These are phyloP conservation scores for Quercus alba DNA, from an alignment of 306 rosid genomes.

Conservation along the genomic window DNA sequence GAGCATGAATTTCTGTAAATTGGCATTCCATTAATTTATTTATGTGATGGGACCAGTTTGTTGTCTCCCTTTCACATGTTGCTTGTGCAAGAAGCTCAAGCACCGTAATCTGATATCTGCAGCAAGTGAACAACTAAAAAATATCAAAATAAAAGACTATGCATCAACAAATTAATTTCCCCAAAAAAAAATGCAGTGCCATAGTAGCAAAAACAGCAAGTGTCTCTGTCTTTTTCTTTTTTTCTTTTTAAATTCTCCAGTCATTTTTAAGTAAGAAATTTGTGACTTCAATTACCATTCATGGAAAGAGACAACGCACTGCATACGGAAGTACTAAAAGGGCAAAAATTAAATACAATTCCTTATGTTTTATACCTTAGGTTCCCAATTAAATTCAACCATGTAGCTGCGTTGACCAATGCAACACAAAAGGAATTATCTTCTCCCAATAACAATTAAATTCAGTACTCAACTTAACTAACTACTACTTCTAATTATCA, in stretches of 20 bases:
- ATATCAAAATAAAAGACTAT: too few relatives aligned
- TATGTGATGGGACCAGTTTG: slow-evolving; percentile 43
- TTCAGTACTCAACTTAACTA: too few relatives aligned
- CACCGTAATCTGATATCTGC: slow-evolving; percentile 82
- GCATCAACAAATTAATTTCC: background rate
- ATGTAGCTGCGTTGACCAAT: too few relatives aligned
- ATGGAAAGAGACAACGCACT: background rate
- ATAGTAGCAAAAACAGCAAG: background rate
- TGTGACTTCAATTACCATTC: background rate
- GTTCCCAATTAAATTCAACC: too few relatives aligned
- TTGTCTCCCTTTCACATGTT: slow-evolving; percentile 42
- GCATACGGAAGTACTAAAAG: background rate
- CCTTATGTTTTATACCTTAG: too few relatives aligned
- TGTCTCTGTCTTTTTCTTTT: background rate
- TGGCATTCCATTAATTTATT: slow-evolving; percentile 51
- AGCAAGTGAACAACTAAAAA: background rate
- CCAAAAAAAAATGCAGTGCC: background rate
- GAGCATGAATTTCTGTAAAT: slow-evolving; percentile 67
- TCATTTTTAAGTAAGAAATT: background rate
- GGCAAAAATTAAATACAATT: too few relatives aligned
- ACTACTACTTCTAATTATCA: too few relatives aligned
- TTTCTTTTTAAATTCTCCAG: background rate
- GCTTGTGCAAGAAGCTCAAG: slow-evolving; percentile 67
- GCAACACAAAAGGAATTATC: too few relatives aligned
- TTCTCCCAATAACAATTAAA: too few relatives aligned